Evolutionary conservation across 108 stramenopile genomes (phyloP).

Genomic region (Pseudonitzschia multiseries): DNA sequence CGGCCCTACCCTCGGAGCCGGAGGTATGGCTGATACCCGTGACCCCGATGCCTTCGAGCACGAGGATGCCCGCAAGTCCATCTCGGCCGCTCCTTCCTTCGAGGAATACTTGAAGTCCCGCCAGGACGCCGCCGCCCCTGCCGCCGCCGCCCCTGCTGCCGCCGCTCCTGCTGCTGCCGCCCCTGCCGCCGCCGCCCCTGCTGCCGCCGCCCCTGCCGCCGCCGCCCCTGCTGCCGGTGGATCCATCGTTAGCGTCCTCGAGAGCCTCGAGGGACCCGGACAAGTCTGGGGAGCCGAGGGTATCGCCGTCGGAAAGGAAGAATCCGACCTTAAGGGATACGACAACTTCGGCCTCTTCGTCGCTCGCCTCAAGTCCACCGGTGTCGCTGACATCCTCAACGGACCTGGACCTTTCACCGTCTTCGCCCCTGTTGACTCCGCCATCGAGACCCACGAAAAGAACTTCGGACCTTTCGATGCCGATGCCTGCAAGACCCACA

Average conservation of each 20-base stretch:
- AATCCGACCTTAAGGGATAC: constrained; percentile 68
- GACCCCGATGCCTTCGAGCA: constrained; percentile 64
- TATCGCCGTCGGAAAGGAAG: constrained; percentile 64
- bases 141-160: constrained; percentile 2
- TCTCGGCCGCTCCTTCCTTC: constrained; percentile 78
- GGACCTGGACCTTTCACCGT: constrained; percentile 64
- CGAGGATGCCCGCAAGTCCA: constrained; percentile 82
- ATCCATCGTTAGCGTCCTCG: constrained; percentile 34
- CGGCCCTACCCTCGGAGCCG: constrained; percentile 50
- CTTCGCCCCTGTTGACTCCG: constrained; percentile 67
- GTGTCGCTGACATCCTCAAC: constrained; percentile 44
- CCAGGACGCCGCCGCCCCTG: constrained; percentile 1
- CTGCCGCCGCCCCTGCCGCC: constrained; percentile 3
- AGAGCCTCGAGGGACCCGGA: constrained; percentile 57
- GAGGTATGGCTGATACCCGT: constrained; percentile 82
- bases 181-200: constrained; percentile 1
- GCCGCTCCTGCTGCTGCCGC: constrained; percentile 9
- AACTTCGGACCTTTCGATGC: constrained; percentile 48
- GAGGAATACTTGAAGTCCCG: constrained; percentile 87
- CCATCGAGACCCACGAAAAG: constrained; percentile 49
- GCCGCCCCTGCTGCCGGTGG: constrained; percentile 23
- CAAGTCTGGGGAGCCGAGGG: constrained; percentile 72
- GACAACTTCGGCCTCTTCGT: constrained; percentile 65
- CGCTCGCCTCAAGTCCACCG: constrained; percentile 43
- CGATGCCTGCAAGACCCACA: constrained; percentile 55